Conservation (phyloP, 345 rosid genomes). For the Populus tremula region DNA sequence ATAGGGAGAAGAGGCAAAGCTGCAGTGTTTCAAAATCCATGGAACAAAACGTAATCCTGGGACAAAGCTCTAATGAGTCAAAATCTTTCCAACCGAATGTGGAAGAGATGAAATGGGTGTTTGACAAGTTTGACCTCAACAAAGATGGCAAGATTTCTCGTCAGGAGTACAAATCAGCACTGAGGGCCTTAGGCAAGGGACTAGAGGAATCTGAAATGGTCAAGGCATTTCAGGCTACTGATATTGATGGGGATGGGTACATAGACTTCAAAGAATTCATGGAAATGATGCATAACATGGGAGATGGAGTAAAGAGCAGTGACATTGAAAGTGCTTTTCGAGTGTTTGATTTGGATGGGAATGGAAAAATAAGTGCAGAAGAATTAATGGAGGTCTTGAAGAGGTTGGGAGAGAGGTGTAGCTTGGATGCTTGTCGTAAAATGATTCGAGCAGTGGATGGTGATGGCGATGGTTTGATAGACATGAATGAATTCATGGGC, state of each 20-base stretch:
- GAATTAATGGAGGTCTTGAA: slow-evolving; percentile 24
- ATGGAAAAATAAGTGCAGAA: slow-evolving; percentile 25
- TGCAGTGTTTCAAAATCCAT: too few relatives aligned
- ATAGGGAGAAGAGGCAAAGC: slow-evolving; percentile 2
- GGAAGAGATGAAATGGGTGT: slow-evolving; percentile 44
- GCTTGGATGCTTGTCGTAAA: slow-evolving; percentile 22
- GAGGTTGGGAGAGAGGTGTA: slow-evolving; percentile 22
- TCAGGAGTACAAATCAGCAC: slow-evolving; percentile 13
- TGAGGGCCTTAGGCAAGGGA: slow-evolving; percentile 14
- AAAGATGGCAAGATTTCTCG: slow-evolving; percentile 31
- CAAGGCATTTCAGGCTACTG: slow-evolving; percentile 18
- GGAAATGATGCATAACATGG: slow-evolving; percentile 16
- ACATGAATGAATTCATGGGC: slow-evolving; percentile 19
- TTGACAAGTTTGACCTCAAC: slow-evolving; percentile 21
- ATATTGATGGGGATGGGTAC: slow-evolving; percentile 20
- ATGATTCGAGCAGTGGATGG: slow-evolving; percentile 21
- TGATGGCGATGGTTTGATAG: slow-evolving; percentile 22
- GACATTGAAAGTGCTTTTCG: slow-evolving; percentile 19
- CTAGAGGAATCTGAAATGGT: slow-evolving; percentile 17
- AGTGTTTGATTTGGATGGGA: slow-evolving; percentile 24
- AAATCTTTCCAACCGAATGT: slow-evolving; percentile 22
- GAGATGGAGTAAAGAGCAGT: slow-evolving; percentile 12
- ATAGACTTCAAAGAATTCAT: slow-evolving; percentile 24
- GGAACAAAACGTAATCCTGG: too few relatives aligned
- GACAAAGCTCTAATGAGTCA: slow-evolving; percentile 5